phyloP scores from a whole-genome alignment of 495 filamentous ascomycete genomes.

The Aspergillus heteromorphus region DNA sequence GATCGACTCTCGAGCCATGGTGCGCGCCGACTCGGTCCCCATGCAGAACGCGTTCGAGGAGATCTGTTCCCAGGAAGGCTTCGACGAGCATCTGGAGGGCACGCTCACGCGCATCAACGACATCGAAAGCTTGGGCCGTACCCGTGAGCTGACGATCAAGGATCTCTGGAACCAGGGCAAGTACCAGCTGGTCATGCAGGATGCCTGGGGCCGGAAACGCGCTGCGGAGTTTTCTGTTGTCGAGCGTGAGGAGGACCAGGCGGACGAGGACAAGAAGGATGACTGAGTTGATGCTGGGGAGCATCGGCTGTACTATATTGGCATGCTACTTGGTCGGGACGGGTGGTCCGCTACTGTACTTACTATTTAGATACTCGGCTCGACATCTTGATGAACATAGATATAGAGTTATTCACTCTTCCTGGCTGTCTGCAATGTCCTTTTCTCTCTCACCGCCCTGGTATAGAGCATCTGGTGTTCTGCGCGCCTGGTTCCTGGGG shows the following conservation, averaged over 20 bases:
- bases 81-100: constrained; percentile 73
- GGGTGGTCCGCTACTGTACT: neutral
- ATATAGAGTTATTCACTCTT: neutral
- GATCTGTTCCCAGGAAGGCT: constrained; percentile 66
- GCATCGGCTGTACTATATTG: neutral
- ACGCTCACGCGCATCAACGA: constrained; percentile 79
- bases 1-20: constrained; percentile 80
- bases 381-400: neutral
- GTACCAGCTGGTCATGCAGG: constrained; percentile 61
- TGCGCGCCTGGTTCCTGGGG: neutral
- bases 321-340: neutral
- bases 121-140: constrained; percentile 90
- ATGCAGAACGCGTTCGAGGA: constrained; percentile 91
- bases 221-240: constrained; percentile 42
- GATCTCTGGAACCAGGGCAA: constrained; percentile 69
- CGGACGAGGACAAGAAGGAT: constrained; percentile 22
- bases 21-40: constrained; percentile 89
- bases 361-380: neutral
- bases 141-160: constrained; percentile 87
- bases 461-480: neutral
- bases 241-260: constrained; percentile 26
- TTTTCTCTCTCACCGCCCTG: neutral
- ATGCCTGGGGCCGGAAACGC: constrained; percentile 45
- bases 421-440: neutral
- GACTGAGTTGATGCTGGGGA: constrained; percentile 18